Evolutionary conservation across 1,139 yeast genomes (phyloP).

Genomic region (Saccharomycopsis hybrid): DNA sequence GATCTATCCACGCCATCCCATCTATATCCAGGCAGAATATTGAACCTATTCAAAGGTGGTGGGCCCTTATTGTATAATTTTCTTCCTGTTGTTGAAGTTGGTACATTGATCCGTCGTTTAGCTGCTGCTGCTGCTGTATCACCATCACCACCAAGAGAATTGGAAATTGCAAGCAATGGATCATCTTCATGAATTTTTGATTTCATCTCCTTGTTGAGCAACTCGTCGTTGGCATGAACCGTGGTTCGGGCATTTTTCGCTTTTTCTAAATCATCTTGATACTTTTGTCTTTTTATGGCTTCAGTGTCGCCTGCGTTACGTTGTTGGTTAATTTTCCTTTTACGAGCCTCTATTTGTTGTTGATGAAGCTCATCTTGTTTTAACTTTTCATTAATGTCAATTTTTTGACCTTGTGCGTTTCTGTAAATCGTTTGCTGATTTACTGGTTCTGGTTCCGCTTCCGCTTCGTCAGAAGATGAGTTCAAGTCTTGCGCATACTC

Average conservation of each 20-base stretch:
- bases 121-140: not conserved
- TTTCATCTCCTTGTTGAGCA: constrained; percentile 34
- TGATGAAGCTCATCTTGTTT: constrained; percentile 27
- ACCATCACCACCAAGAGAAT: constrained; percentile 15
- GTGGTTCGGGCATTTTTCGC: constrained; percentile 30
- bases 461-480: constrained; percentile 8
- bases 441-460: not conserved
- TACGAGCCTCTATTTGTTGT: constrained; percentile 28
- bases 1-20: constrained; percentile 96
- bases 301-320: constrained; percentile 44
- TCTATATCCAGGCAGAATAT: constrained; percentile 67
- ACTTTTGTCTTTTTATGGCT: constrained; percentile 27
- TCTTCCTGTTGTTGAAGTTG: constrained; percentile 35
- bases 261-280: constrained; percentile 28
- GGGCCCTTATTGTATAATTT: constrained; percentile 41
- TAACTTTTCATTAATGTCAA: constrained; percentile 36
- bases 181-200: constrained; percentile 49
- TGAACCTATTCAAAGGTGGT: constrained; percentile 65
- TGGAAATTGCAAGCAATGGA: constrained; percentile 46
- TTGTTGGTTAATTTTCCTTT: constrained; percentile 29
- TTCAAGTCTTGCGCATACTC: too few species aligned
- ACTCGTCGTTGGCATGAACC: constrained; percentile 34
- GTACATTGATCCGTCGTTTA: constrained; percentile 21
- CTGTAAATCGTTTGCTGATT: constrained; percentile 46
- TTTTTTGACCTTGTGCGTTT: constrained; percentile 49